Evolutionary conservation across 768 basidiomycete genomes (phyloP).

Genomic region (Lactifluus piperatus): DNA sequence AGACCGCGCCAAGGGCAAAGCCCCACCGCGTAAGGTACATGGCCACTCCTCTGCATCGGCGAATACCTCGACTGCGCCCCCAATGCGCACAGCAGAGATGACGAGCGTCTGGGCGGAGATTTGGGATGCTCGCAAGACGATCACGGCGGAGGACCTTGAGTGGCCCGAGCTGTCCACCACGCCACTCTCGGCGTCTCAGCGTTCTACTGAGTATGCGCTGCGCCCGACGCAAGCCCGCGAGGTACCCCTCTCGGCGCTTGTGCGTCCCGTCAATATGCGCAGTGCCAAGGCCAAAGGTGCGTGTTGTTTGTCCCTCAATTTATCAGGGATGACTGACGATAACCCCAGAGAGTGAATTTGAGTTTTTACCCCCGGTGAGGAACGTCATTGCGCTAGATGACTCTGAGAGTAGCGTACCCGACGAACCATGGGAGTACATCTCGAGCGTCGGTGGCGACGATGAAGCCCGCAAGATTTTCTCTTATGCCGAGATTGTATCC

Average conservation of each 20-base stretch:
- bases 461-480: constrained; percentile 24
- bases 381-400: constrained; percentile 56
- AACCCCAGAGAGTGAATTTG: constrained; percentile 42
- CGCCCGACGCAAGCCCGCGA: constrained; percentile 17
- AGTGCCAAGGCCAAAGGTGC: constrained; percentile 32
- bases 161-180: constrained; percentile 12
- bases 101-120: constrained; percentile 7
- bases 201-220: neutral
- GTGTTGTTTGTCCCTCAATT: constrained; percentile 6
- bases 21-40: neutral
- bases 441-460: constrained; percentile 34
- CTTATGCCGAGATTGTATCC: constrained; percentile 36
- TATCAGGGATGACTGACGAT: neutral
- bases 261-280: constrained; percentile 21
- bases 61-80: neutral
- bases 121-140: constrained; percentile 3
- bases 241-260: constrained; percentile 22
- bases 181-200: neutral
- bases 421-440: constrained; percentile 56
- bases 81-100: neutral
- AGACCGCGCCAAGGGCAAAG: constrained; percentile 18
- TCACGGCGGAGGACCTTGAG: constrained; percentile 1
- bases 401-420: constrained; percentile 31
- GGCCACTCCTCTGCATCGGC: neutral
- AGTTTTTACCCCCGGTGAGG: constrained; percentile 44